Percentiles rank a stretch among this genome's conserved stretches.
phyloP scores from a whole-genome alignment of 371 early-diverging fungal species.

The Blakeslea trispora region DNA sequence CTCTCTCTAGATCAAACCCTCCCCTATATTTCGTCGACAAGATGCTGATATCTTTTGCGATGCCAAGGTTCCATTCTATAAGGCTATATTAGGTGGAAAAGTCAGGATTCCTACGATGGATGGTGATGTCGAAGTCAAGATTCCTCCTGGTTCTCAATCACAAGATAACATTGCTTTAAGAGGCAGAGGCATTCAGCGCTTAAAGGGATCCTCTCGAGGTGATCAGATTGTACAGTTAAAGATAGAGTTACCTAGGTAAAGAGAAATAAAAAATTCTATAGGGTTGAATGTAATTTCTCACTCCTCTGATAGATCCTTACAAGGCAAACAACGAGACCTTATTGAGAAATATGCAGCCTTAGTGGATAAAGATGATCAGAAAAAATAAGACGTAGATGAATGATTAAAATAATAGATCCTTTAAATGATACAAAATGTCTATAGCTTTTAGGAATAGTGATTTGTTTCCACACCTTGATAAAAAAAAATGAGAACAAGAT shows the following conservation, averaged over 20 bases:
- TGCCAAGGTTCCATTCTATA: constrained; percentile 77
- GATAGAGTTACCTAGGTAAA: constrained; percentile 65
- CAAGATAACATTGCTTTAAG: constrained; percentile 77
- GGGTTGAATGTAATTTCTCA: too few relatives aligned
- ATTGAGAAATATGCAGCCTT: constrained; percentile 36
- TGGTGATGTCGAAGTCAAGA: constrained; percentile 88
- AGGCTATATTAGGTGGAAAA: constrained; percentile 85
- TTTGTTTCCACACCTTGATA: too few relatives aligned
- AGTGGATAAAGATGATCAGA: constrained; percentile 27
- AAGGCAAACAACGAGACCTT: constrained; percentile 34
- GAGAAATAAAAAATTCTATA: too few relatives aligned
- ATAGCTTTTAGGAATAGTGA: too few relatives aligned
- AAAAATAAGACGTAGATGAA: too few relatives aligned
- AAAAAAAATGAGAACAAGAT: too few relatives aligned
- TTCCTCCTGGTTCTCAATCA: constrained; percentile 86
- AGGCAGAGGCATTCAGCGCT: constrained; percentile 69
- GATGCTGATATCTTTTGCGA: constrained; percentile 76
- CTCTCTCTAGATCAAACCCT: constrained; percentile 44
- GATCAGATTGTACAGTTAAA: constrained; percentile 87
- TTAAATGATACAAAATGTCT: too few relatives aligned
- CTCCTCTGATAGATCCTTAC: constrained; percentile 24
- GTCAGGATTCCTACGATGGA: constrained; percentile 87
- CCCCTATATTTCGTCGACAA: constrained; percentile 76
- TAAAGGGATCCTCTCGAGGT: constrained; percentile 62
- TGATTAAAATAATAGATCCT: too few relatives aligned